Conservation (phyloP, 257 asterid species). For the Asclepias syriaca region DNA sequence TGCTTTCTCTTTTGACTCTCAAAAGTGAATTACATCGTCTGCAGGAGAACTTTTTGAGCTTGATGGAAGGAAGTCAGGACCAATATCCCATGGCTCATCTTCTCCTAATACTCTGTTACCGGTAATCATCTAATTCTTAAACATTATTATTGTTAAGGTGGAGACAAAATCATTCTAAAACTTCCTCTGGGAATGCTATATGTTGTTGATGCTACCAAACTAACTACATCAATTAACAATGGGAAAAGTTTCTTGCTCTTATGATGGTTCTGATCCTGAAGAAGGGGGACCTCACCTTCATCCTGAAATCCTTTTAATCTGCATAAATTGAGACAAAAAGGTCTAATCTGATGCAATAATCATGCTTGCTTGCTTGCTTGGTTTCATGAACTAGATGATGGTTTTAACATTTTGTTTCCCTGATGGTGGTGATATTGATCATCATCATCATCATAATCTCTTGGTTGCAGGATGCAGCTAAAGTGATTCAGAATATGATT, state of each 20-base stretch:
- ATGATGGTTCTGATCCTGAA: neutral
- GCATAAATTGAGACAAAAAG: too few relatives aligned
- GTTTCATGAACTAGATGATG: neutral
- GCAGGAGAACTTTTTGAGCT: slow-evolving; percentile 85
- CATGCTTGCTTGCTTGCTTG: neutral
- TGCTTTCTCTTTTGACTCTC: neutral
- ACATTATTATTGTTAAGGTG: neutral
- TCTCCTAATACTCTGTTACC: slow-evolving; percentile 52
- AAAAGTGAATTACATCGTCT: neutral
- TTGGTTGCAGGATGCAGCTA: slow-evolving; percentile 60
- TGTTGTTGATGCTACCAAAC: too few relatives aligned
- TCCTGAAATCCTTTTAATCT: too few relatives aligned
- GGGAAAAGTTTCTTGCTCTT: too few relatives aligned
- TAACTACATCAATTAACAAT: too few relatives aligned
- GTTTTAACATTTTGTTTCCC: neutral
- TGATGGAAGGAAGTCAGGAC: slow-evolving; percentile 83
- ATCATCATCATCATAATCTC: neutral
- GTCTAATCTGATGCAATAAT: too few relatives aligned
- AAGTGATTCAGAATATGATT: slow-evolving; percentile 58
- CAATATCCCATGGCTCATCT: slow-evolving; percentile 80
- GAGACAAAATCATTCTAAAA: neutral
- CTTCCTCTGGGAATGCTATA: neutral
- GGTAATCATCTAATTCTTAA: slow-evolving; percentile 27
- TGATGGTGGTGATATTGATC: neutral
- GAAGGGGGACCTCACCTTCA: too few relatives aligned